Evolutionary conservation across 305 asterid species (phyloP).

Genomic region (Andrographis paniculata): DNA sequence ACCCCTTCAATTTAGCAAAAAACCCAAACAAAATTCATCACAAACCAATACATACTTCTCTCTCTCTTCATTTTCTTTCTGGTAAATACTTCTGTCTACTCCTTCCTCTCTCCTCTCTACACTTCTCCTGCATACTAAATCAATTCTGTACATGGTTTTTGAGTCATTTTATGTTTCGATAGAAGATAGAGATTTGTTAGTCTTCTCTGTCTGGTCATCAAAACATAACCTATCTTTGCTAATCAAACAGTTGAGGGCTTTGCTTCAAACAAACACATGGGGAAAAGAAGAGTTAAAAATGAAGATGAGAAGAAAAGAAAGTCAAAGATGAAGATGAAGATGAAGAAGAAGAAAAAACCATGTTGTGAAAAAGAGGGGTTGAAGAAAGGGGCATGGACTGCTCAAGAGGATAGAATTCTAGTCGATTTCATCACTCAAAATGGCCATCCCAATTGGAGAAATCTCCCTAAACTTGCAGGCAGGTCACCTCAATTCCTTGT

Average conservation of each 20-base stretch:
- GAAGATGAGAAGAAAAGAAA: not conserved
- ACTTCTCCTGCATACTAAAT: too few species aligned
- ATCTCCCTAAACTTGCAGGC: slow-evolving; percentile 69
- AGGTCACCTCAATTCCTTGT: slow-evolving; percentile 8
- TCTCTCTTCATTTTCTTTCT: too few species aligned
- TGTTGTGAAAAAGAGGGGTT: slow-evolving; percentile 36
- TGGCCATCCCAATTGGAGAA: slow-evolving; percentile 70
- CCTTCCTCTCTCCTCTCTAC: too few species aligned
- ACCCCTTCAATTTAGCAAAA: too few species aligned
- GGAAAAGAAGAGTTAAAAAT: slow-evolving; percentile 19
- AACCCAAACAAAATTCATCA: too few species aligned
- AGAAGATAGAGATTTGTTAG: too few species aligned
- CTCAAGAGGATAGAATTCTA: slow-evolving; percentile 52
- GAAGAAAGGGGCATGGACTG: slow-evolving; percentile 38
- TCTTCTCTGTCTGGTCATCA: too few species aligned
- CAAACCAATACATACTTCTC: too few species aligned
- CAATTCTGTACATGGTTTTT: too few species aligned
- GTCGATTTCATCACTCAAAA: slow-evolving; percentile 40
- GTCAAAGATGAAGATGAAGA: slow-evolving; percentile 1
- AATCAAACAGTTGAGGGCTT: not conserved
- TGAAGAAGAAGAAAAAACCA: slow-evolving; percentile 26
- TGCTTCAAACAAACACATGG: slow-evolving; percentile 18
- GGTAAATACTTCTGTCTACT: too few species aligned
- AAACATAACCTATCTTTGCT: too few species aligned
- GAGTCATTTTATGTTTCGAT: too few species aligned